A percentile compares a stretch with the other conserved stretches of the same genome.
Conservation (phyloP, 352 stramenopile genomes). For the Globisporangium paddicum region DNA sequence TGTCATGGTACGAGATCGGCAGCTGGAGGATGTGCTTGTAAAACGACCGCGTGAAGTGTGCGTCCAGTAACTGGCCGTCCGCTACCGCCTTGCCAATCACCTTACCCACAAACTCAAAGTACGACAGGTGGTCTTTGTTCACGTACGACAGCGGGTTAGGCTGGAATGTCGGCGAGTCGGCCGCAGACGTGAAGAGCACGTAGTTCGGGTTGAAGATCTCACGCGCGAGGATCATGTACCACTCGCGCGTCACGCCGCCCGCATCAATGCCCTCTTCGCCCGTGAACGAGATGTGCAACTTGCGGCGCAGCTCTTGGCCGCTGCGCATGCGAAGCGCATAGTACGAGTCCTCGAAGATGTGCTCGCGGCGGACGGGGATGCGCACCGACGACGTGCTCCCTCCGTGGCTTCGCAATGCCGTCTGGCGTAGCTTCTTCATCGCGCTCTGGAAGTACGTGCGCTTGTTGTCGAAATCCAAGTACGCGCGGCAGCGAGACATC, state of each 20-base stretch:
- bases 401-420: conserved; percentile 79
- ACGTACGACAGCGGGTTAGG: conserved; percentile 98
- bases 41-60: conserved; percentile 98
- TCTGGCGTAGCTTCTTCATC: conserved; percentile 89
- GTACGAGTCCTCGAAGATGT: conserved; percentile 99
- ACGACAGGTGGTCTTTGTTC: conserved; percentile 98
- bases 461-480: conserved; percentile 99
- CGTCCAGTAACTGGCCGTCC: conserved; percentile 98
- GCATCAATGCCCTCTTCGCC: conserved; percentile 99
- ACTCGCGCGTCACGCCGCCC: conserved; percentile 97
- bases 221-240: conserved; percentile 98
- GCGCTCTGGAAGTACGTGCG: conserved; percentile 97
- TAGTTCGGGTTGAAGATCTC: conserved; percentile 99
- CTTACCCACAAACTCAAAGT: conserved; percentile 98
- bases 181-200: conserved; percentile 98
- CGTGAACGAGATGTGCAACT: conserved; percentile 98
- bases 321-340: conserved; percentile 96
- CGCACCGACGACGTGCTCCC: conserved; percentile 88
- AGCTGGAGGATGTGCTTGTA: conserved; percentile 99
- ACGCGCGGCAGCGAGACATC: conserved; percentile 91
- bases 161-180: conserved; percentile 99
- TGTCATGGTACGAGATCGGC: conserved; percentile 97
- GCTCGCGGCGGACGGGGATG: conserved; percentile 89
- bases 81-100: conserved; percentile 99
- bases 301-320: conserved; percentile 95